phyloP scores from a whole-genome alignment of 768 basidiomycete genomes.

The Hygrocybe punicea region DNA sequence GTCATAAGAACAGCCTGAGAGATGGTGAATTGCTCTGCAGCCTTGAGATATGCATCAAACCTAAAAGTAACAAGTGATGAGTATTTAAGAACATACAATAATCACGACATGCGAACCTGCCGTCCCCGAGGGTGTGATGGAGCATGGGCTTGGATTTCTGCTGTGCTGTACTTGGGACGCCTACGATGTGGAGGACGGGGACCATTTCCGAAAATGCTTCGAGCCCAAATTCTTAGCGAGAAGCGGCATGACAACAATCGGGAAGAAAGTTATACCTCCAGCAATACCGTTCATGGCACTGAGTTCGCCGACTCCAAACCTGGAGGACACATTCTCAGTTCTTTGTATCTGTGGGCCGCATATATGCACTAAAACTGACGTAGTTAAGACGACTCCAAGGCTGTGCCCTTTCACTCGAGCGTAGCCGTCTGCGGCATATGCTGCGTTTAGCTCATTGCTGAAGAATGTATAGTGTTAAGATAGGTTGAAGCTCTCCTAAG shows the following conservation, averaged over 20 bases:
- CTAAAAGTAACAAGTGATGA: slow-evolving; percentile 30
- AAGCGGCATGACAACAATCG: background rate
- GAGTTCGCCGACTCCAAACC: slow-evolving; percentile 92
- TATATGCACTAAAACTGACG: slow-evolving; percentile 39
- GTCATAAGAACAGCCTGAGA: slow-evolving; percentile 60
- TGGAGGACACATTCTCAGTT: slow-evolving; percentile 21
- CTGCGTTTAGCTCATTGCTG: slow-evolving; percentile 81
- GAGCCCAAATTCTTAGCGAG: background rate
- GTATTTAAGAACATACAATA: background rate
- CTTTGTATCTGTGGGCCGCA: background rate
- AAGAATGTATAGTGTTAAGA: background rate
- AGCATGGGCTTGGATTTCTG: slow-evolving; percentile 71
- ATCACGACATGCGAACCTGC: slow-evolving; percentile 42
- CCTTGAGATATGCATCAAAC: slow-evolving; percentile 76
- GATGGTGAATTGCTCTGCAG: slow-evolving; percentile 69
- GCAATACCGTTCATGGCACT: slow-evolving; percentile 84
- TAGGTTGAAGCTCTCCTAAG: background rate
- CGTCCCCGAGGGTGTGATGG: slow-evolving; percentile 88
- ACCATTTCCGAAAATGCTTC: slow-evolving; percentile 83
- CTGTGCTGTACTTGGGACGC: slow-evolving; percentile 71
- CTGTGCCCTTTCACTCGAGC: slow-evolving; percentile 77
- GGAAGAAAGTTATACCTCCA: slow-evolving; percentile 45
- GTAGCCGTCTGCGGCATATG: slow-evolving; percentile 93
- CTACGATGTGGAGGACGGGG: slow-evolving; percentile 85
- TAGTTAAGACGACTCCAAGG: slow-evolving; percentile 74